Percentiles rank a stretch among this genome's conserved stretches.
phyloP scores from a whole-genome alignment of 805 yeast species.

The Spathaspora boniae region DNA sequence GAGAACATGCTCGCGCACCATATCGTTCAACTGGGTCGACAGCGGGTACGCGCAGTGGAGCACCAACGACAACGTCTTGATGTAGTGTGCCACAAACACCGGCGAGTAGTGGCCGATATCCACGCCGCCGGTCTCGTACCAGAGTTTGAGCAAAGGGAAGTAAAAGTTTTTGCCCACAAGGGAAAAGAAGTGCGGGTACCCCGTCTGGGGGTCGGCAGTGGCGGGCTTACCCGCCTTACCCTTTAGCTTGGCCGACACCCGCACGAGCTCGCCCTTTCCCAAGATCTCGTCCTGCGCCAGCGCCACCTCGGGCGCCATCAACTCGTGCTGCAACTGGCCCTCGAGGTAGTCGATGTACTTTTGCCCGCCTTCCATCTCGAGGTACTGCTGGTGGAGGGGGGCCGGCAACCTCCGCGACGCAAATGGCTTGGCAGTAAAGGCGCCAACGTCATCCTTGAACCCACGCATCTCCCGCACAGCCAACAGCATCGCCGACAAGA shows the following conservation, averaged over 20 bases:
- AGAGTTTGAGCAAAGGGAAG: conserved; percentile 52
- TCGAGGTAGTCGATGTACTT: conserved; percentile 8
- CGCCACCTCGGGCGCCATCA: conserved; percentile 29
- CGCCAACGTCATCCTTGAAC: conserved; percentile 43
- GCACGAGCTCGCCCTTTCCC: conserved; percentile 38
- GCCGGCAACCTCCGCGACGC: conserved; percentile 46
- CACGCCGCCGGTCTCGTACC: conserved; percentile 47
- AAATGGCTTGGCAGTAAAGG: conserved; percentile 25
- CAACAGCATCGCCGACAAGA: conserved; percentile 65
- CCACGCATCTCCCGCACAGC: conserved; percentile 75
- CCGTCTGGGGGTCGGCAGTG: conserved; percentile 18
- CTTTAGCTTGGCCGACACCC: conserved; percentile 37
- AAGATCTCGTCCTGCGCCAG: conserved; percentile 28
- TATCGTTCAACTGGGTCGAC: conserved; percentile 46
- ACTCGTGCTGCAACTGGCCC: conserved; percentile 25
- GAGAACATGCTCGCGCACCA: conserved; percentile 51
- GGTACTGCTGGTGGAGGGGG: conserved; percentile 42
- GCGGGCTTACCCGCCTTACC: conserved; percentile 8
- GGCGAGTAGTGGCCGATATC: conserved; percentile 53
- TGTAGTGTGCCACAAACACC: conserved; percentile 52
- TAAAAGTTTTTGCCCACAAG: conserved; percentile 45
- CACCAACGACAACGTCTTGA: conserved; percentile 56
- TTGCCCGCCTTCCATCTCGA: conserved; percentile 8
- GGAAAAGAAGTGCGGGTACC: conserved; percentile 40
- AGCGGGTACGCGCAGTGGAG: conserved; percentile 58